Evolutionary conservation across 148 eudicot genomes (phyloP), one percentile per base, ranked within the genome.

Genomic region (Diospyros lotus): DNA sequence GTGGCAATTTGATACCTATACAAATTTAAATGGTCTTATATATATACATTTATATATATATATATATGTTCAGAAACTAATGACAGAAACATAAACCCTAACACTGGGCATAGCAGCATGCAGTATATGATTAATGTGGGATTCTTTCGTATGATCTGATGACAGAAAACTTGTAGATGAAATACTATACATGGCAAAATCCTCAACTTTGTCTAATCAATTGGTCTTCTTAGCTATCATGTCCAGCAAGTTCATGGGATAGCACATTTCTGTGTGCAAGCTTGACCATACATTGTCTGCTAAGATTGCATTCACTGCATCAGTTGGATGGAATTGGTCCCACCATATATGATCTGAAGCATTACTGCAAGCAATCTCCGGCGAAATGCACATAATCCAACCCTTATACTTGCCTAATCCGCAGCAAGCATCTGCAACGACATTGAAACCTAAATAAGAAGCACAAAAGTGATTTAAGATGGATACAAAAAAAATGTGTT

Each of bases 311-410:
- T 94, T 91, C 42, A 94, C 97, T 41, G 93, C 90, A 71, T 80
- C 91, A 0, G 97, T 92, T 44, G 97, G 97, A 85, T 92, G 97
- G 71, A 92, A 94, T 78, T 92, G 97, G 42, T 92, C 98, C 98
- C 98, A 92, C 97, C 98, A 94, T 39, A 92, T 81, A 82, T 94
- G 92, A 43, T 81, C 85, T 15, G 97, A 86, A 56, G 98, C 93
- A 73, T 90, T 83, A 2, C 38, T 73, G 67, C 98, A 94, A 72
- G 98, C 95, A 97, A 90, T 91, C 58, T 85, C 90, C 15, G 97
- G 84, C 9, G 92, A 80, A 68, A 94, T 68, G 79, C 98, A 94
- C 80, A 83, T 80, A 12, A 94, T 84, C 89, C 87, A 82, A 44
- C 98, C 97, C 78, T 76, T 92, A 58, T 92, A 92, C 80, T 71